Conservation (phyloP, 208 protist genomes). For the Crithidia expoeki region DNA sequence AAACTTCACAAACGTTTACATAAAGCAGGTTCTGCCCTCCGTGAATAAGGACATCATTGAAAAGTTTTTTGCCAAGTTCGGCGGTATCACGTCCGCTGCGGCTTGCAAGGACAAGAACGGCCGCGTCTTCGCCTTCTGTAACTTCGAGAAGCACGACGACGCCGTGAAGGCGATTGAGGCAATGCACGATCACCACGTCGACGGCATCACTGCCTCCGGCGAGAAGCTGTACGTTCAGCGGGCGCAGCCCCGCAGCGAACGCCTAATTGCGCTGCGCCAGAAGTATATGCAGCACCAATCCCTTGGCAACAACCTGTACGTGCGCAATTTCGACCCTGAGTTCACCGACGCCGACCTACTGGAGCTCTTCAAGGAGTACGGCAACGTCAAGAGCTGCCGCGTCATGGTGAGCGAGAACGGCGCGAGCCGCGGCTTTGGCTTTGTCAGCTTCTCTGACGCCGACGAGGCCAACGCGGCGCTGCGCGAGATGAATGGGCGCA, state of each 20-base stretch:
- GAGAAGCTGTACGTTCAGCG: constrained; percentile 91
- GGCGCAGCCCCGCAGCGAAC: constrained; percentile 87
- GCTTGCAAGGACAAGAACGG: constrained; percentile 91
- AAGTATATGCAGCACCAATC: constrained; percentile 92
- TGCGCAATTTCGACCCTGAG: constrained; percentile 97
- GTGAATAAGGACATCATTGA: constrained; percentile 92
- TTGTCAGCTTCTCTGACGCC: constrained; percentile 98
- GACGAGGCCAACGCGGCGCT: constrained; percentile 98
- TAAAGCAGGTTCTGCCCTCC: constrained; percentile 96
- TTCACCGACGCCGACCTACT: constrained; percentile 97
- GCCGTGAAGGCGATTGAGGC: constrained; percentile 94
- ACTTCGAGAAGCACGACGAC: constrained; percentile 96
- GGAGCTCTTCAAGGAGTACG: constrained; percentile 98
- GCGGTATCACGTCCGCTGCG: constrained; percentile 93
- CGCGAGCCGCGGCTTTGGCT: constrained; percentile 98
- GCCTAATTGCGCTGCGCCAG: constrained; percentile 87
- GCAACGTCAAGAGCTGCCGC: constrained; percentile 98
- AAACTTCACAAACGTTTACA: constrained; percentile 99
- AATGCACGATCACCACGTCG: constrained; percentile 85
- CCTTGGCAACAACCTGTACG: constrained; percentile 98
- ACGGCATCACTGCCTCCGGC: constrained; percentile 79
- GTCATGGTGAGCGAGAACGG: constrained; percentile 93
- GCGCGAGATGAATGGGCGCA: constrained; percentile 97
- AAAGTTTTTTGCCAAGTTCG: constrained; percentile 95
- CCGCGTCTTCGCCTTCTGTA: constrained; percentile 98